Base-by-base conservation (phyloP, 805 yeast genomes). In the Starmerella potacharoeniae region DNA sequence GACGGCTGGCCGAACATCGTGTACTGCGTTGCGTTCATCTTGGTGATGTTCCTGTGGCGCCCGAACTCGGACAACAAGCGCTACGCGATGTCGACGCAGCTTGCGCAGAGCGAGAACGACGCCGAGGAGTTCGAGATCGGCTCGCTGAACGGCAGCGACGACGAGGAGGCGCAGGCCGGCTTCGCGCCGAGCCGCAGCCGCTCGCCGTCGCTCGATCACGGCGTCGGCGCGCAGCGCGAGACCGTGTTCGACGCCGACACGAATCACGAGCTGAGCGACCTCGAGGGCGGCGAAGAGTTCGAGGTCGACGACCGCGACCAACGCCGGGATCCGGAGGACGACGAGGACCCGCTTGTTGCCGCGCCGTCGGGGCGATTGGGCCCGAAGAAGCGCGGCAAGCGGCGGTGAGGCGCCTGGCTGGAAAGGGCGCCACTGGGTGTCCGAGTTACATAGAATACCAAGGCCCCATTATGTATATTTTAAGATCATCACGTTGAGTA, bases 1-100 rank as follows among this genome's bases (percentile, higher is more conserved):
- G 96, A 91, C 63, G 95, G 95, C 73, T 90, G 97, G 96, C 95
- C 96, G 41, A 83, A 95, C 49, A 77, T 88, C 49, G 83, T 89
- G 13, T 93, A 88, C 71, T 87, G 86, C 66, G 71, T 83, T 49
- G 90, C 90, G 40, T 90, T 93, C 68, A 78, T 84, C 64, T 79
- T 89, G 9, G 76, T 93, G 60, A 86, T 96, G 5, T 80, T 89
- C 73, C 79, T 93, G 59, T 93, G 98, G 98, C 83, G 98, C 70
- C 99, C 99, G 53, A 91, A 97, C 0, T 93, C 85, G 62, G 88
- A 95, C 42, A 89, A 96, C 55, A 86, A 90, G 65, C 83, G 95
- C 80, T 79, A 93, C 66, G 97, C 97, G 11, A 90, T 90, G 59
- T 86, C 96, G 2, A 87, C 88, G 52, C 97, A 93, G 71, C 75